Evolutionary conservation across 805 yeast genomes (phyloP), one percentile per base, ranked within the genome.

Genomic region (Saturnispora mendoncae): DNA sequence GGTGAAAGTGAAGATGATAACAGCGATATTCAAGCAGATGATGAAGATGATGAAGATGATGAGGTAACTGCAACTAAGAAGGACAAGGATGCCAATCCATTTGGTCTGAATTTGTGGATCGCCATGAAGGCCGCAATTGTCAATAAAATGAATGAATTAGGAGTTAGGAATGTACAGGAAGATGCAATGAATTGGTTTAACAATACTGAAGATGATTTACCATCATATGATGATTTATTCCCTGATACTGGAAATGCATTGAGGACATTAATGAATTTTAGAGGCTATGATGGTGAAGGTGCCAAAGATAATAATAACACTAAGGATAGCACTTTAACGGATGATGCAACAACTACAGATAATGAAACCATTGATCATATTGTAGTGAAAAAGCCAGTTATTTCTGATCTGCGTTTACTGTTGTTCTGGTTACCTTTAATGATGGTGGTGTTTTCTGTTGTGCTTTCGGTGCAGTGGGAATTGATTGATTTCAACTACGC

Each of bases 401-500:
- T 67, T 51, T 82, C 85, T 53, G 97, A 88, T 61, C 80, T 76
- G 54, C 81, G 86, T 84, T 67, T 88, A 48, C 64, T 85, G 46
- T 84, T 88, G 58, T 87, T 88, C 71, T 88, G 97, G 97, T 62
- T 87, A 44, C 97, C 97, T 12, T 71, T 84, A 29, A 61, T 75
- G 57, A 62, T 85, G 39, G 51, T 80, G 17, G 56, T 84, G 25
- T 60, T 79, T 14, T 63, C 77, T 35, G 47, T 61, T 15, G 46
- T 62, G n/a, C 42, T 60, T 6, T 60, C 57, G 19, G 56, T 50
- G 35, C 55, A 54, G 31, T 36, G 39, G 39, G 39, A 30, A 4
- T 19, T 13, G 9, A 15, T 39, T 6, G 42, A 39, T 18, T 15
- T 39, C 24, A 19, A 20, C 15, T 19, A 32, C 15, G 33, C 32